Base-by-base conservation (phyloP, 2,329 filamentous ascomycete genomes). In the Penicillium sp. region DNA sequence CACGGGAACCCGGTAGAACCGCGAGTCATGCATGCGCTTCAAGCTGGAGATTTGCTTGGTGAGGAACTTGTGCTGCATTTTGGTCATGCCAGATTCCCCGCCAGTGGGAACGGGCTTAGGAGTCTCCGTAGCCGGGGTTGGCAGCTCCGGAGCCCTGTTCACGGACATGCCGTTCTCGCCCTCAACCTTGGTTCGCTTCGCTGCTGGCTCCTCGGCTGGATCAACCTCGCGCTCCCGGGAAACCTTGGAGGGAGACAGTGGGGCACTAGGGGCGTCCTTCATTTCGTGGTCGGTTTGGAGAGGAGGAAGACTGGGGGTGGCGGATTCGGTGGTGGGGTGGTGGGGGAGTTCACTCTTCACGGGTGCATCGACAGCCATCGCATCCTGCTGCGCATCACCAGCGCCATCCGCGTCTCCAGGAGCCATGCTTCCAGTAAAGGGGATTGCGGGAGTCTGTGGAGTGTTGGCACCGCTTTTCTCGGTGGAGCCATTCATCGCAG, bases 21-120 rank as follows among this genome's bases (percentile, higher is more conserved):
- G 78, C 1, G 94, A 91, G 60, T 88, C 86, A 73, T 94, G 92
- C 49, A 91, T 93, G 77, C 96, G 95, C 79, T 96, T 96, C 58
- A 94, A 66, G 62, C 66, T 78, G 58, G 73, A 69, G 28, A 81
- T 62, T n/a, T 66, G 69, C 64, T 76, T 78, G 5, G 68, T 61
- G 35, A 80, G 63, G 53, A 77, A 77, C 59, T 79, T 81, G 53
- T 78, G 74, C 59, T 79, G 78, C 54, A 77, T 61, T 53, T 76
- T 76, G 2, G 76, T 79, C 39, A 80, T 73, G n/a, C 66, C 57
- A 10, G 63, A n/a, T 22, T 66, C 58, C 8, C 63, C 61, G 49
- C 67, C 66, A n/a, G 57, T 47, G 5, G 63, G 43, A 5, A 48
- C 38, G 3, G 63, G 57, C 7, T 49, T 54, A 31, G 67, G 60